A percentile compares a stretch with the other conserved stretches of the same genome.
phyloP scores from a whole-genome alignment of 352 stramenopile species.

The Phytophthora ohioensis region DNA sequence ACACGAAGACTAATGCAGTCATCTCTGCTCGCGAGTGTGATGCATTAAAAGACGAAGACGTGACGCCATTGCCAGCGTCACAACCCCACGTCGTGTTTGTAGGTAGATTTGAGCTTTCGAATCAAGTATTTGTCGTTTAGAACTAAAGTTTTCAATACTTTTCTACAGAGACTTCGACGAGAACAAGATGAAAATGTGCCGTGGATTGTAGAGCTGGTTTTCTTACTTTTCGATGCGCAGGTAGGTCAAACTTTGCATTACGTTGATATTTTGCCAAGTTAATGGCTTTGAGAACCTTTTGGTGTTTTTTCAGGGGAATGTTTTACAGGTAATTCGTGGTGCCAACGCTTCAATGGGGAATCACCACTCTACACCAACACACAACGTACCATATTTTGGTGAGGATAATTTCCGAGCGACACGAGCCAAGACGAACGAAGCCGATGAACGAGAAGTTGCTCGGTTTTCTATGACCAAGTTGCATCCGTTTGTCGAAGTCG shows the following conservation, averaged over 20 bases:
- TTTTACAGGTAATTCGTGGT: slow-evolving; percentile 55
- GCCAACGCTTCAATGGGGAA: slow-evolving; percentile 1
- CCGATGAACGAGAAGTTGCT: slow-evolving; percentile 50
- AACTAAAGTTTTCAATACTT: too few species aligned
- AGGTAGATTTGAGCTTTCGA: slow-evolving; percentile 18
- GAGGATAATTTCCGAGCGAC: slow-evolving; percentile 44
- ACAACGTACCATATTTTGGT: slow-evolving; percentile 35
- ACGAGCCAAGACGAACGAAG: slow-evolving; percentile 52
- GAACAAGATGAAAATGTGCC: slow-evolving; percentile 37
- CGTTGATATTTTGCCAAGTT: too few species aligned
- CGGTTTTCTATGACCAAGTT: slow-evolving; percentile 50
- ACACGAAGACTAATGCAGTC: slow-evolving; percentile 11
- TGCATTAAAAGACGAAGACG: slow-evolving; percentile 41
- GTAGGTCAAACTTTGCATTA: slow-evolving; percentile 13
- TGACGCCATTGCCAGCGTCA: slow-evolving; percentile 39
- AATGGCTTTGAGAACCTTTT: too few species aligned
- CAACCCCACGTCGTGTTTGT: slow-evolving; percentile 55
- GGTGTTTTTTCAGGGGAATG: slow-evolving; percentile 38
- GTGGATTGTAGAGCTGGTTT: slow-evolving; percentile 62
- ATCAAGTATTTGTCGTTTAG: too few species aligned
- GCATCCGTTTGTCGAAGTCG: slow-evolving; percentile 57
- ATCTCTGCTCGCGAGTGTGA: slow-evolving; percentile 34
- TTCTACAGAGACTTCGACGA: slow-evolving; percentile 42
- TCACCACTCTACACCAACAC: background rate
- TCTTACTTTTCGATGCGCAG: slow-evolving; percentile 67